phyloP scores from a whole-genome alignment of 2,329 filamentous ascomycete genomes.

The Massarina eburnea region DNA sequence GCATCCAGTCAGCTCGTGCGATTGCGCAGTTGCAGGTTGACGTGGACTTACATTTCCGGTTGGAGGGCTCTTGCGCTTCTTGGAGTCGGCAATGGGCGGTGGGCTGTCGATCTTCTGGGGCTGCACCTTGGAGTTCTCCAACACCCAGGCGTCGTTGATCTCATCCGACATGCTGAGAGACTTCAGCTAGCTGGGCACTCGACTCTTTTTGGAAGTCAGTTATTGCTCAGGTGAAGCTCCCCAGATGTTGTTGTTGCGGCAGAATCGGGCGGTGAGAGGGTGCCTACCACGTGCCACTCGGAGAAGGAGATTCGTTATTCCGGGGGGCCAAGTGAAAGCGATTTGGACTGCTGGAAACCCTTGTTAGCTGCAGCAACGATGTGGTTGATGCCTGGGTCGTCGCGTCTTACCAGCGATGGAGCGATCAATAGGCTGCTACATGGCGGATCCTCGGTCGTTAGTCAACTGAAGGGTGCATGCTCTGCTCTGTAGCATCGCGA shows the following conservation, averaged over 20 bases:
- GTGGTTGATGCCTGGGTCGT: neutral
- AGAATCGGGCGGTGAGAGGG: neutral
- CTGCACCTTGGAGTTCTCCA: no score
- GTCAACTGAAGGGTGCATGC: conserved; percentile 34
- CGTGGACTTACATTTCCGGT: conserved; percentile 19
- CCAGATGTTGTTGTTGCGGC: no score
- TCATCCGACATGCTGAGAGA: neutral
- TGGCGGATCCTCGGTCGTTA: conserved; percentile 19
- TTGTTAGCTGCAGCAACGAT: neutral
- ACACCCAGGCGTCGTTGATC: neutral
- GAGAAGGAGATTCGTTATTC: no score
- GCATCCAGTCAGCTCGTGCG: conserved; percentile 13
- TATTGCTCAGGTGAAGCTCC: neutral
- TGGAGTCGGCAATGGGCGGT: no score
- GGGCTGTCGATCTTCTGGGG: no score
- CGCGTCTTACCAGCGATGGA: neutral
- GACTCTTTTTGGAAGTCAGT: neutral
- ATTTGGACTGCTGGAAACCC: neutral
- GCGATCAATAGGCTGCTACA: conserved; percentile 6
- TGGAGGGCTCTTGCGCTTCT: conserved; percentile 28
- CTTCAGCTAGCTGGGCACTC: no score
- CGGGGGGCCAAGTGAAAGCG: neutral
- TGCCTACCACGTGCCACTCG: neutral
- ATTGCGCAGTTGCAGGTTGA: no score
- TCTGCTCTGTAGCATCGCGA: conserved; percentile 29